These are phyloP conservation scores for Patellifolia procumbens DNA, from an alignment of 179 eudicot genomes.

Conservation along the genomic window DNA sequence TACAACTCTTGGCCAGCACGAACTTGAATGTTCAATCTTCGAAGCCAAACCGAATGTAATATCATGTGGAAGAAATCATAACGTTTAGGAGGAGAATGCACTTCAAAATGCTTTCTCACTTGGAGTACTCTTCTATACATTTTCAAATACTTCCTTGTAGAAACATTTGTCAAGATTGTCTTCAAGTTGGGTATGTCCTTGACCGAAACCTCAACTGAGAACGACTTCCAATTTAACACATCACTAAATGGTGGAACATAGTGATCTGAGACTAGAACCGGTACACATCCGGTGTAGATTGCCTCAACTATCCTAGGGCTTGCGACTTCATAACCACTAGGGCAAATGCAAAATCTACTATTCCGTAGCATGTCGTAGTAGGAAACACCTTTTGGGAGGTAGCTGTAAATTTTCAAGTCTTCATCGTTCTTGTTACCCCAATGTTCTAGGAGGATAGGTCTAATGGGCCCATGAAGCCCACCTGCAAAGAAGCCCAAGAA, in stretches of 20 bases:
- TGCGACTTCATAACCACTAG: slow-evolving; percentile 79
- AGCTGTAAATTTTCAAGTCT: slow-evolving; percentile 54
- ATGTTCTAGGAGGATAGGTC: slow-evolving; percentile 59
- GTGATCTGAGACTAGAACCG: slow-evolving; percentile 57
- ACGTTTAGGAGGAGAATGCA: slow-evolving; percentile 59
- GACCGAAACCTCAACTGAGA: slow-evolving; percentile 49
- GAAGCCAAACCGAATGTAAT: slow-evolving; percentile 78
- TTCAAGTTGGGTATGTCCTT: slow-evolving; percentile 62
- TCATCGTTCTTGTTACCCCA: slow-evolving; percentile 63
- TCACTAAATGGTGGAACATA: slow-evolving; percentile 74
- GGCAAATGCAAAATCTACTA: slow-evolving; percentile 69
- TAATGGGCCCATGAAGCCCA: slow-evolving; percentile 66
- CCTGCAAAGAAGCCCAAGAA: slow-evolving; percentile 71
- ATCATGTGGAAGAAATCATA: slow-evolving; percentile 78
- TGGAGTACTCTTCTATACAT: slow-evolving; percentile 58
- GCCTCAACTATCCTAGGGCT: slow-evolving; percentile 82
- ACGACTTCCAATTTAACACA: slow-evolving; percentile 68
- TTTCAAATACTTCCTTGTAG: slow-evolving; percentile 48
- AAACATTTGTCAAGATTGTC: slow-evolving; percentile 44
- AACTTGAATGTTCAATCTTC: slow-evolving; percentile 57
- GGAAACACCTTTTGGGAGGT: slow-evolving; percentile 57
- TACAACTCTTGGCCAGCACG: slow-evolving; percentile 26
- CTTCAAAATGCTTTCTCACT: slow-evolving; percentile 63
- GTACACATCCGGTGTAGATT: slow-evolving; percentile 68
- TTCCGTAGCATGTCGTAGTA: slow-evolving; percentile 59